A percentile compares a stretch with the other conserved stretches of the same genome.
Conservation (phyloP, 2,329 filamentous ascomycete genomes). For the Arthroderma sp. region DNA sequence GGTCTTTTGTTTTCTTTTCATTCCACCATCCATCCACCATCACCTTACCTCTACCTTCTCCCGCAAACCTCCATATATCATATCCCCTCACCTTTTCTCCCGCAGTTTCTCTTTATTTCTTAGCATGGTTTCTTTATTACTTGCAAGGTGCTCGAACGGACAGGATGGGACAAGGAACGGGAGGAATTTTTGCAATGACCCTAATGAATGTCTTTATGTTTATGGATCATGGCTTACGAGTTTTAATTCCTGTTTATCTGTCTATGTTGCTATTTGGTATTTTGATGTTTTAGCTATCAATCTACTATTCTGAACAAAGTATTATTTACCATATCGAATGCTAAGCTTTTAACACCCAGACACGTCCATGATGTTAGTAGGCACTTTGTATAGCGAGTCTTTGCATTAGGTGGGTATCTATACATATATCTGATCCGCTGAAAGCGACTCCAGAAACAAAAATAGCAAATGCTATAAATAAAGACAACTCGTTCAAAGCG, state of each 20-base stretch:
- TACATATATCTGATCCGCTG: neutral
- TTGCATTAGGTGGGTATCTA: neutral
- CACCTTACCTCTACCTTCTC: neutral
- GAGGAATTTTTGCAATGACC: slow-evolving; percentile 3
- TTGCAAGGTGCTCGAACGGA: slow-evolving; percentile 5
- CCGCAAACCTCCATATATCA: neutral
- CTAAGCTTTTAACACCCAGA: neutral
- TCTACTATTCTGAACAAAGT: neutral
- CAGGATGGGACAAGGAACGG: slow-evolving; percentile 5
- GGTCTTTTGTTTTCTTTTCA: slow-evolving; percentile 12
- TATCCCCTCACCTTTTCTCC: slow-evolving; percentile 11
- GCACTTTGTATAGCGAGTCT: neutral
- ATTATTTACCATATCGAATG: neutral
- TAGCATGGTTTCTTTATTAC: slow-evolving; percentile 2
- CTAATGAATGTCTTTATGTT: slow-evolving; percentile 6
- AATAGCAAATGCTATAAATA: neutral
- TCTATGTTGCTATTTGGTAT: neutral
- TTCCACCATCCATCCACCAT: neutral
- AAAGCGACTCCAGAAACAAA: neutral
- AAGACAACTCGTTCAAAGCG: neutral
- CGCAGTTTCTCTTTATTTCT: slow-evolving; percentile 12
- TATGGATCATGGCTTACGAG: slow-evolving; percentile 5
- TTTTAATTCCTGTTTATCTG: slow-evolving; percentile 4
- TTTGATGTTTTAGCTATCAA: neutral
- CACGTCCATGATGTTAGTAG: neutral